These are phyloP conservation scores for Ganoderma resinaceum DNA, from an alignment of 1,284 basidiomycete species.

Conservation along the genomic window DNA sequence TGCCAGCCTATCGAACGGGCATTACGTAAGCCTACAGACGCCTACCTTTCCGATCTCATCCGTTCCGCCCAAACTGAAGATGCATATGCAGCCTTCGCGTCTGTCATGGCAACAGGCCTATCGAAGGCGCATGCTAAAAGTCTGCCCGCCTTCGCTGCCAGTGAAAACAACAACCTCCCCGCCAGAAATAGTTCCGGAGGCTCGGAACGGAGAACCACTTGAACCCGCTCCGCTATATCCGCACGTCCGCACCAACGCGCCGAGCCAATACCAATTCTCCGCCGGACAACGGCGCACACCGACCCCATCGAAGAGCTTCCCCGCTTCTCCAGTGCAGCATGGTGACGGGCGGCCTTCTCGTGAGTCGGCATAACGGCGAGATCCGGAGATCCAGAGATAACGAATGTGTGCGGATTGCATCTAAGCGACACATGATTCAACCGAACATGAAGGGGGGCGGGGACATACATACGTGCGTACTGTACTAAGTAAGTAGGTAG, in stretches of 20 bases:
- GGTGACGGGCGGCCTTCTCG: background rate
- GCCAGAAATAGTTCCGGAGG: background rate
- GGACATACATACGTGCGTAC: background rate
- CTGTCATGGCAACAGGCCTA: too few relatives aligned
- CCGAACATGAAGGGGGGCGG: background rate
- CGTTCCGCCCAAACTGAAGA: too few relatives aligned
- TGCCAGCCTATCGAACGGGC: too few relatives aligned
- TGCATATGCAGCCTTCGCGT: too few relatives aligned
- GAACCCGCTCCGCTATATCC: background rate
- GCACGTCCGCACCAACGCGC: background rate
- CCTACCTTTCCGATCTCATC: too few relatives aligned
- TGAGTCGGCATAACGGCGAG: background rate
- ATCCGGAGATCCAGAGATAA: background rate
- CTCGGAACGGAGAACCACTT: background rate
- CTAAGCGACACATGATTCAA: constrained; percentile 1
- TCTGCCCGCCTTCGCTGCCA: too few relatives aligned
- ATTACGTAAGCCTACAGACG: too few relatives aligned
- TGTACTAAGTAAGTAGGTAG: constrained; percentile 1
- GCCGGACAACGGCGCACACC: background rate
- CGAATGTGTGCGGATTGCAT: background rate
- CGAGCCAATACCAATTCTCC: background rate
- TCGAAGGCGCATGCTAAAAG: too few relatives aligned
- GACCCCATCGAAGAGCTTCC: background rate
- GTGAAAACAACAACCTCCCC: too few relatives aligned
- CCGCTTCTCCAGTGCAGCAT: background rate